Evolutionary conservation across 805 yeast species (phyloP).

Genomic region (Metschnikowia corniflorae): DNA sequence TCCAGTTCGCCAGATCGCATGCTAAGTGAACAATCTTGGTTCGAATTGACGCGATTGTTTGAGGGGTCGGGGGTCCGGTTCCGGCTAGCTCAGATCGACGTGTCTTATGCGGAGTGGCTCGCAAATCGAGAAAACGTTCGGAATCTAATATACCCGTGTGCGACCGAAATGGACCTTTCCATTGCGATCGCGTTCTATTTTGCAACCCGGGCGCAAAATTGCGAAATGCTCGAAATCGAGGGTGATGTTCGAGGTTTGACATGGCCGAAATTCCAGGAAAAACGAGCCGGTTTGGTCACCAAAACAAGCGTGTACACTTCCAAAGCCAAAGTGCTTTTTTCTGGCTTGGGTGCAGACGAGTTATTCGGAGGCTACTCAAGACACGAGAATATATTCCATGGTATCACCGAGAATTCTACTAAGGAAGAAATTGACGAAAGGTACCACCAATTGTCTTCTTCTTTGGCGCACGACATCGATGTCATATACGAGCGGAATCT

Average conservation of each 20-base stretch:
- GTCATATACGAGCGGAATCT: conserved; percentile 76
- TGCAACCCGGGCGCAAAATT: conserved; percentile 55
- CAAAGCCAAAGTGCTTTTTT: conserved; percentile 65
- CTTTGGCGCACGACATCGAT: conserved; percentile 66
- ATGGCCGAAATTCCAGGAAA: conserved; percentile 16
- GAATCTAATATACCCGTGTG: conserved; percentile 72
- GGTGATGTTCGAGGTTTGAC: conserved; percentile 2
- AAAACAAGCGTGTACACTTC: conserved; percentile 38
- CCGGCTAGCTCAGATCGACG: conserved; percentile 65
- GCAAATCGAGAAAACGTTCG: conserved; percentile 49
- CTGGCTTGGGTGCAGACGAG: conserved; percentile 98
- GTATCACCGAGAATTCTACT: conserved; percentile 18
- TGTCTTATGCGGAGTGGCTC: conserved; percentile 65
- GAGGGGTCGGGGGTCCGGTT: conserved; percentile 34
- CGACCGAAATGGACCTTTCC: conserved; percentile 92
- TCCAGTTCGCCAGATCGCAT: conserved; percentile 81
- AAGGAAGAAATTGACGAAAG: conserved; percentile 16
- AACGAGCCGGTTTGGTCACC: neutral
- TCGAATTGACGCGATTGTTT: conserved; percentile 43
- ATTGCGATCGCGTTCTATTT: conserved; percentile 94
- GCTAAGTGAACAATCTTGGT: conserved; percentile 64
- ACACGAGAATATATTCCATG: conserved; percentile 54
- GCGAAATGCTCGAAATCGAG: conserved; percentile 6
- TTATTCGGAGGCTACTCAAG: conserved; percentile 93
- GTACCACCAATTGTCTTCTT: conserved; percentile 47